Conservation (phyloP, 192 early-diverging fungal species). For the Coemansia sp. region DNA sequence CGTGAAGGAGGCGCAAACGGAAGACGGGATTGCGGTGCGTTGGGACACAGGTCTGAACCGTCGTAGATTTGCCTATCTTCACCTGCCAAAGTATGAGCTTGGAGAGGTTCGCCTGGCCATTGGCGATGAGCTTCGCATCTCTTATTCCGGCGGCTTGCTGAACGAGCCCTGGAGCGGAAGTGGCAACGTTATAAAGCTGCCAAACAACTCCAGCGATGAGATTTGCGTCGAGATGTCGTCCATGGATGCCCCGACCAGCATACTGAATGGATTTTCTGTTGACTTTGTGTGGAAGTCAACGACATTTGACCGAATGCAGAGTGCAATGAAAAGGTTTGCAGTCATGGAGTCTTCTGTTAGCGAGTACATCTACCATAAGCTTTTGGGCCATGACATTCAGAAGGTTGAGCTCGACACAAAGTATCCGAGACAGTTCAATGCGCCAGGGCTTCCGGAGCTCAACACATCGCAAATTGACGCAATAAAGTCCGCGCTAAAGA, state of each 20-base stretch:
- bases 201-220: constrained; percentile 92
- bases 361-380: constrained; percentile 92
- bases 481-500: constrained; percentile 88
- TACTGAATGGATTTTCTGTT: constrained; percentile 78
- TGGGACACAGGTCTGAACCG: constrained; percentile 97
- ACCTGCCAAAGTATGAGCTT: constrained; percentile 86
- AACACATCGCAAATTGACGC: constrained; percentile 97
- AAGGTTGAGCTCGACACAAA: constrained; percentile 70
- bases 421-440: constrained; percentile 86
- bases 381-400: constrained; percentile 89
- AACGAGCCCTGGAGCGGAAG: constrained; percentile 77
- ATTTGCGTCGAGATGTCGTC: constrained; percentile 86
- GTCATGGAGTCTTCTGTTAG: constrained; percentile 91
- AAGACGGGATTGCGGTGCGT: constrained; percentile 91
- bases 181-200: constrained; percentile 94
- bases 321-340: constrained; percentile 95
- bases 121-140: constrained; percentile 89
- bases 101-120: constrained; percentile 87
- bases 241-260: constrained; percentile 70
- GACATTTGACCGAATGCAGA: constrained; percentile 96
- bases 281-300: constrained; percentile 99
- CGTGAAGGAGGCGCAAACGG: constrained; percentile 90
- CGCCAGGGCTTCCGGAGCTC: constrained; percentile 91
- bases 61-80: constrained; percentile 90
- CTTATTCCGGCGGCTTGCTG: constrained; percentile 85